Evolutionary conservation across 306 rosid species (phyloP), one percentile per base, ranked within the genome.

Genomic region (Senna siamea): DNA sequence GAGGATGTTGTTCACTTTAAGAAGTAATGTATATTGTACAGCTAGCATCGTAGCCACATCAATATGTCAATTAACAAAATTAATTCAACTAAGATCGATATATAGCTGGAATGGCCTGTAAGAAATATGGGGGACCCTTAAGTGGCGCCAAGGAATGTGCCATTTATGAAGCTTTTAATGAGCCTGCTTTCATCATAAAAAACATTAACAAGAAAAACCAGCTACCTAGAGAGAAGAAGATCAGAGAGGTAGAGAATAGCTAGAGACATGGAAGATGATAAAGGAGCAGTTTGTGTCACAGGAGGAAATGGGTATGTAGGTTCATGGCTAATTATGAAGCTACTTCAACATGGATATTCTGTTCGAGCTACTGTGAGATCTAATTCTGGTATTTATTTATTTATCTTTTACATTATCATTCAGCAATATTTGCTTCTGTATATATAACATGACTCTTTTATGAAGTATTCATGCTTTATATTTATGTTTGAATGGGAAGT

Each of bases 291-390:
- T 62, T 87, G 86, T 78, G 92, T 89, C 8, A 89, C 92, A 2
- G 90, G 95, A 13, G 92, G 84, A 35, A 85, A 85, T 0, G 92
- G 95, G 19, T 89, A 57, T 61, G 35, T 87, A 5, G 95, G 79
- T 0, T 87, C 95, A 10, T 89, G 92, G 95, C 70, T 89, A 46
- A 78, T 89, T 50, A 79, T 72, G 88, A 81, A 76, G 20, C 90
- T 89, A 47, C 95, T 89, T 66, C 83, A 79, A 55, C 77, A 40
- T 72, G 92, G 90, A 48, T 87, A 83, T 38, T 75, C 77, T 0
- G 84, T 89, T 22, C 75, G 74, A 34, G 72, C 92, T 19, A 89
- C 95, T 1, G 66, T 89, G 32, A 75, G 95, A 85, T 59, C 54
- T 80, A 82, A 55, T 84, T 84, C 17, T 81, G 92, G 83, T 79